Evolutionary conservation across 495 filamentous ascomycete species (phyloP), one percentile per base, ranked within the genome.

Genomic region (Penicillium goetzii): DNA sequence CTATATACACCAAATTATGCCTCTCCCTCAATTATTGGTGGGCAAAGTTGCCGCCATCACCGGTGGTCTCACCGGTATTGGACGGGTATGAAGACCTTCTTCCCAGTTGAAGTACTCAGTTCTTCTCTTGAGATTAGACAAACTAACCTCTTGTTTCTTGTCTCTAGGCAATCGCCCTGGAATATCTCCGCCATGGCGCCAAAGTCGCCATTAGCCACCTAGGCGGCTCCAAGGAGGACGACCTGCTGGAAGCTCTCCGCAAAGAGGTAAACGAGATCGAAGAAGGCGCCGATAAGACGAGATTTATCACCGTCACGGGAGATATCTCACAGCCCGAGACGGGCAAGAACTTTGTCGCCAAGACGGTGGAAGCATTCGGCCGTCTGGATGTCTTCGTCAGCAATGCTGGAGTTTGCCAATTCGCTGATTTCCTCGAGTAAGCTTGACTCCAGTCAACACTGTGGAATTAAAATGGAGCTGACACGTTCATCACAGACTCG

Each of bases 331-430:
- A 82, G 56, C 84, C 86, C 0, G 68, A 79, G 36, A 90, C 88
- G 0, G 83, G 85, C 28, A 70, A 72, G 3, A 63, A 66, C 0
- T 74, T 91, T 14, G 81, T 90, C 21, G 45, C 76, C 25, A 74
- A 77, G 57, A 83, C 87, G 0, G 83, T 89, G 0, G 66, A 77
- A 25, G 65, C 66, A 21, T 93, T 86, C 69, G 74, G 76, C 2
- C 79, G 83, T 2, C 66, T 94, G 0, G 89, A 94, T 73, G 79
- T 93, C 0, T 92, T 91, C 75, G 88, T 95, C 1, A 87, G 85
- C 71, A 95, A 95, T 77, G 91, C 91, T 2, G 91, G 91, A 2
- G 81, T 94, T n/a, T 95, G 90, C 78, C 80, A 89, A 66, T 93
- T 92, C 71, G 86, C 87, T 28, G 86, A 91, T 41, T 90, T 95